These are phyloP conservation scores for Colletotrichum tropicicola DNA, from an alignment of 2,329 filamentous ascomycete genomes.

Conservation along the genomic window DNA sequence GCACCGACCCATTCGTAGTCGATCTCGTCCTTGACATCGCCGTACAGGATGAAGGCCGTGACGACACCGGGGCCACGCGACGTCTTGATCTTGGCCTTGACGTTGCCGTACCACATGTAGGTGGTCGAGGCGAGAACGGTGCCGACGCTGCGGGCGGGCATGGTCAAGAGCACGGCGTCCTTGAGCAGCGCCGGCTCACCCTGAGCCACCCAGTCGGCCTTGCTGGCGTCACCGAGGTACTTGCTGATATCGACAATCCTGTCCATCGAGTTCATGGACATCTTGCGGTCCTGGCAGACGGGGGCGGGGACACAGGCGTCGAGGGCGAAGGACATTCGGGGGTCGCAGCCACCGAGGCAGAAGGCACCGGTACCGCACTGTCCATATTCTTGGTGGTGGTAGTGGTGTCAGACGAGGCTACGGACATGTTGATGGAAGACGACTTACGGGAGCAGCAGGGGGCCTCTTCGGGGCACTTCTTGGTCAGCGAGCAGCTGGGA, in stretches of 20 bases:
- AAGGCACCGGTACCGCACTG: conserved; percentile 93
- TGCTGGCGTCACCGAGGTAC: conserved; percentile 85
- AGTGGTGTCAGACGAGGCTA: conserved; percentile 1
- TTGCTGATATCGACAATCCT: conserved; percentile 76
- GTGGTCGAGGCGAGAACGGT: conserved; percentile 84
- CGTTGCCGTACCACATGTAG: conserved; percentile 98
- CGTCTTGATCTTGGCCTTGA: conserved; percentile 86
- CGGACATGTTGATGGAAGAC: background rate
- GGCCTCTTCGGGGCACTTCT: conserved; percentile 75
- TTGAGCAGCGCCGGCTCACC: conserved; percentile 77
- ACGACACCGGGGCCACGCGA: conserved; percentile 88
- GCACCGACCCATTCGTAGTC: conserved; percentile 94
- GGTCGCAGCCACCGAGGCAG: conserved; percentile 96
- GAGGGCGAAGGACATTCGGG: conserved; percentile 81
- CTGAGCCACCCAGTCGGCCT: conserved; percentile 88
- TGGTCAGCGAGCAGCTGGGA: conserved; percentile 54
- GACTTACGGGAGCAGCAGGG: conserved; percentile 84
- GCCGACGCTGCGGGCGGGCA: conserved; percentile 85
- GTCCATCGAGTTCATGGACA: conserved; percentile 78
- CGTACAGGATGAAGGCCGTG: conserved; percentile 96
- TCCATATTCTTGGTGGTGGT: conserved; percentile 90
- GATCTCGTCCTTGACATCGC: conserved; percentile 97
- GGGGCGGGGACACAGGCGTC: conserved; percentile 88
- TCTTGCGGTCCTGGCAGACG: conserved; percentile 78
- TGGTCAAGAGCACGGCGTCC: conserved; percentile 81